Evolutionary conservation across 108 stramenopile species (phyloP).

Genomic region (Aurantiochytrium sp.): DNA sequence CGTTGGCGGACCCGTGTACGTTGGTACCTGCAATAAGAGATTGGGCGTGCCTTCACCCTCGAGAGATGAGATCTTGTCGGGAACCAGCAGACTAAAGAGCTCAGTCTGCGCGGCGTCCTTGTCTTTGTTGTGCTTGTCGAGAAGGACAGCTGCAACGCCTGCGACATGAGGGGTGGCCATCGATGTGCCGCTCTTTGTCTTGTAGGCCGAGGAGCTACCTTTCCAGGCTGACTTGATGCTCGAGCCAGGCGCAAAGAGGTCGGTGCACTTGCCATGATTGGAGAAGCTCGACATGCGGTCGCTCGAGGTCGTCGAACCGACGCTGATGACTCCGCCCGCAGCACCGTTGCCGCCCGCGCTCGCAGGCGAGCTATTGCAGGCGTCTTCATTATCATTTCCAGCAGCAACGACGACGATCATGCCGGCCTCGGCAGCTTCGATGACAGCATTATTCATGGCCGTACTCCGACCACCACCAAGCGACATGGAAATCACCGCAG

Average conservation of each 20-base stretch:
- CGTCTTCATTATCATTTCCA: conserved; percentile 19
- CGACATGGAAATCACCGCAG: conserved; percentile 13
- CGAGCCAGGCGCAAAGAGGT: neutral
- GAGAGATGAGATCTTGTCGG: neutral
- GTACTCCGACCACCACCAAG: neutral
- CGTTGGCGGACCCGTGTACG: neutral
- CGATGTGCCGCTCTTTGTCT: neutral
- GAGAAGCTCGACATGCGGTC: neutral
- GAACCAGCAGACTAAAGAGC: neutral
- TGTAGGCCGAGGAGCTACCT: neutral
- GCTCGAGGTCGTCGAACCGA: neutral
- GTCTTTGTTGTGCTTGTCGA: neutral
- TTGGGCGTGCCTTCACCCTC: neutral
- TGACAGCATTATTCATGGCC: conserved; percentile 5
- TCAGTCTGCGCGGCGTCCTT: neutral
- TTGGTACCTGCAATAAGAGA: neutral
- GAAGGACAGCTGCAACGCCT: neutral
- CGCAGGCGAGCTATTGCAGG: conserved; percentile 19
- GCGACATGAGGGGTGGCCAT: neutral
- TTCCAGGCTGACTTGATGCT: neutral
- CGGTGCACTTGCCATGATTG: no score
- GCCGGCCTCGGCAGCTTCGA: neutral
- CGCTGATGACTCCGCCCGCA: neutral
- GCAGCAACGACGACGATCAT: conserved; percentile 23
- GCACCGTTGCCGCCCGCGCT: neutral